Conservation (phyloP, 108 stramenopile species). For the Cyclotella atomus region DNA sequence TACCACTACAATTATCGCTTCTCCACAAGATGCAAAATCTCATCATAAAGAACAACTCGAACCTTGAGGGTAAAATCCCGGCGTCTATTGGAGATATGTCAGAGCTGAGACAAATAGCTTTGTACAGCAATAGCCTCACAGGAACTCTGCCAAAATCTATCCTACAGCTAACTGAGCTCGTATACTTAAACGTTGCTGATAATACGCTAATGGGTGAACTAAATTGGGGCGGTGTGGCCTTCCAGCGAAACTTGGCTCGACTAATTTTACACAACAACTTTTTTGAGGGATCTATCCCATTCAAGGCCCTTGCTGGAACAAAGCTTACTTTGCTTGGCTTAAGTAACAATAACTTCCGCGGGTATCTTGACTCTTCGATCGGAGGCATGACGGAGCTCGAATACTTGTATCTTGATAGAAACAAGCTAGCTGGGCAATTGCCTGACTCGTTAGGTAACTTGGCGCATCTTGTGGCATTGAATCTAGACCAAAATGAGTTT, state of each 20-base stretch:
- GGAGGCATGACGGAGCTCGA: conserved; percentile 47
- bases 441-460: conserved; percentile 52
- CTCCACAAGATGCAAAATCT: conserved; percentile 61
- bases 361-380: conserved; percentile 46
- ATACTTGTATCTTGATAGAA: conserved; percentile 69
- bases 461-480: conserved; percentile 33
- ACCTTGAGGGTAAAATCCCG: conserved; percentile 67
- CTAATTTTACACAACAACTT: conserved; percentile 41
- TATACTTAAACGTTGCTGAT: conserved; percentile 39
- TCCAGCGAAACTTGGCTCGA: conserved; percentile 19
- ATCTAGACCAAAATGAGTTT: conserved; percentile 48
- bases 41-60: conserved; percentile 69
- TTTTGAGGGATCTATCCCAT: conserved; percentile 39
- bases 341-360: conserved; percentile 66
- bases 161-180: conserved; percentile 27
- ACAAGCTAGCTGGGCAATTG: conserved; percentile 62
- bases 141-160: conserved; percentile 59
- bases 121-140: conserved; percentile 63
- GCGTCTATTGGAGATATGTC: conserved; percentile 55
- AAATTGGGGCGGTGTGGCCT: conserved; percentile 35
- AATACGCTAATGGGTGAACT: conserved; percentile 35
- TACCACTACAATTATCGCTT: conserved; percentile 50
- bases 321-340: conserved; percentile 60
- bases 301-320: conserved; percentile 50
- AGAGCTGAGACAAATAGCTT: conserved; percentile 64